Conservation (phyloP, 2,329 filamentous ascomycete genomes). For the Cladosporium sp. region DNA sequence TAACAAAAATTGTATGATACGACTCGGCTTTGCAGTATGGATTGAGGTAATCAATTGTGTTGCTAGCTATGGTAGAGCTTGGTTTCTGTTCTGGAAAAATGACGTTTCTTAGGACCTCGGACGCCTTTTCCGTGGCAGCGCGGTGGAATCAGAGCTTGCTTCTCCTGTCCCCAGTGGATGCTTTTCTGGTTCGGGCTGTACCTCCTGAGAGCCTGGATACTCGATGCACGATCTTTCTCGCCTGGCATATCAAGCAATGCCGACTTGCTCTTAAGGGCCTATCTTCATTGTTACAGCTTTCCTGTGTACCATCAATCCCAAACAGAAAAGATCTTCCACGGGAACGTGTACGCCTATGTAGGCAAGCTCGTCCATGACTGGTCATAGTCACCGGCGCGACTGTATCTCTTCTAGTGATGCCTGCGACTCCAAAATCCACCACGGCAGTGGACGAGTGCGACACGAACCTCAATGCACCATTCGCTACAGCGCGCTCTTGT, state of each 20-base stretch:
- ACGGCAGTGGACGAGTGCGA: background rate
- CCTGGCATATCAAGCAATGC: background rate
- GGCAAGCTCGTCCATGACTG: background rate
- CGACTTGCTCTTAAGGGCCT: background rate
- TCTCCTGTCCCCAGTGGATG: background rate
- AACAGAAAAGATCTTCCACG: background rate
- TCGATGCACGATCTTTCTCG: background rate
- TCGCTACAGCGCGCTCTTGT: conserved; percentile 13
- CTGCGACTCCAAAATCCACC: background rate
- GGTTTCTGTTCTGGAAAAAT: background rate
- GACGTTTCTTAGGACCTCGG: background rate
- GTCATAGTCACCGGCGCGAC: background rate
- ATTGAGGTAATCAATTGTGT: background rate
- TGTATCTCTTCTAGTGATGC: background rate
- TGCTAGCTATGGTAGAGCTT: background rate
- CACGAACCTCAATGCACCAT: conserved; percentile 15
- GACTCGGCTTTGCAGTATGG: background rate
- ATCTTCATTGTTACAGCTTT: background rate
- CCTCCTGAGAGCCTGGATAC: background rate
- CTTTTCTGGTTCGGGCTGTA: background rate
- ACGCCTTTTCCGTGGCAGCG: background rate
- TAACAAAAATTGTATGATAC: background rate
- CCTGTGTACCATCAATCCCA: background rate
- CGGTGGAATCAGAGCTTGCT: background rate
- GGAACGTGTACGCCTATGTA: background rate